Conservation (phyloP, 176 grass and related monocot species). For the Oryza glumipatula region DNA sequence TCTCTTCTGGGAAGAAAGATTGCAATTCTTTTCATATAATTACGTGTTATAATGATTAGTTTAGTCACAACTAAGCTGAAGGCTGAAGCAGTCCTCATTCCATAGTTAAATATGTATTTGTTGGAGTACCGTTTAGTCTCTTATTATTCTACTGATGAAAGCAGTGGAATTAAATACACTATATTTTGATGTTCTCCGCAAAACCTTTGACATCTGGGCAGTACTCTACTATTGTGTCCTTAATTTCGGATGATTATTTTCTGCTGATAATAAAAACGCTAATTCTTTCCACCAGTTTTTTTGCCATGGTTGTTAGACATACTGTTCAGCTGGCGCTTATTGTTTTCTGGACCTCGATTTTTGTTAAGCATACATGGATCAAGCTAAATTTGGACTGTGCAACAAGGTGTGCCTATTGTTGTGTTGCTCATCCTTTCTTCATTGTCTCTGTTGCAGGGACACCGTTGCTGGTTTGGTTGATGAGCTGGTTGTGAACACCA, state of each 20-base stretch:
- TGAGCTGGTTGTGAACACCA: constrained; percentile 70
- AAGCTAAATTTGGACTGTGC: neutral
- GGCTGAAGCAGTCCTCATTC: neutral
- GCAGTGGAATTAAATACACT: neutral
- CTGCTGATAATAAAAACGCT: neutral
- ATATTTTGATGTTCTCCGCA: constrained; percentile 18
- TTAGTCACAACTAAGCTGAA: neutral
- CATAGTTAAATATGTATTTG: neutral
- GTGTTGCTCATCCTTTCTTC: constrained; percentile 16
- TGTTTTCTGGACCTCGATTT: neutral
- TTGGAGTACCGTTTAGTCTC: neutral
- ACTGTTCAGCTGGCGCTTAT: neutral
- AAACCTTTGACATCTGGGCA: constrained; percentile 1
- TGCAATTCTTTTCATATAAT: constrained; percentile 1
- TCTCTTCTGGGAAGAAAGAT: neutral
- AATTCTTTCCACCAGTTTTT: neutral
- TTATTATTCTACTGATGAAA: constrained; percentile 1
- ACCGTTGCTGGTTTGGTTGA: constrained; percentile 61
- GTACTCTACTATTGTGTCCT: neutral
- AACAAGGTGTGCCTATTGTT: neutral
- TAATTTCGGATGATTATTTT: constrained; percentile 4
- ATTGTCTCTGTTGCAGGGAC: constrained; percentile 59
- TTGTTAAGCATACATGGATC: neutral
- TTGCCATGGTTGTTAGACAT: neutral
- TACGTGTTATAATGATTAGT: constrained; percentile 3